Evolutionary conservation across 2,329 filamentous ascomycete species (phyloP).

Genomic region (Acephala macrosclerotiorum): DNA sequence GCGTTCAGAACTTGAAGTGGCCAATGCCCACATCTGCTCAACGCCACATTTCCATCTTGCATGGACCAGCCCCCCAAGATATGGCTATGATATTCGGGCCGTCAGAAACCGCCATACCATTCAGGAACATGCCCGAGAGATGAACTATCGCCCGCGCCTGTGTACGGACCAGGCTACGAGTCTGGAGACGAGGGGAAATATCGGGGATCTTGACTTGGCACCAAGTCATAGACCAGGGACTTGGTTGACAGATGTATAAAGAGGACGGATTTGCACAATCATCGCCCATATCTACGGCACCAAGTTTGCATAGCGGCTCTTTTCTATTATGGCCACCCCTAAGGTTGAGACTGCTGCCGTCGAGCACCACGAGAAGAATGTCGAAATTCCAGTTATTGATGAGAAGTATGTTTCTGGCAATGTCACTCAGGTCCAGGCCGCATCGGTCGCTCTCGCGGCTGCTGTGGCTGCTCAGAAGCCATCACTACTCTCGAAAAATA

Average conservation of each 20-base stretch:
- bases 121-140: neutral
- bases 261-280: neutral
- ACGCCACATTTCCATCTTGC: neutral
- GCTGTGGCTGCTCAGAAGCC: conserved; percentile 46
- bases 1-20: neutral
- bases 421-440: conserved; percentile 45
- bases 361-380: conserved; percentile 27
- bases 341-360: conserved; percentile 21
- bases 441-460: conserved; percentile 46
- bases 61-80: neutral
- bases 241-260: neutral
- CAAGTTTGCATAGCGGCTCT: neutral
- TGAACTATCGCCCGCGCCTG: neutral
- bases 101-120: neutral
- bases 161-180: neutral
- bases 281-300: neutral
- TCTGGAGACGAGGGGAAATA: neutral
- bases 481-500: conserved; percentile 47
- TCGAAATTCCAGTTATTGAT: conserved; percentile 15
- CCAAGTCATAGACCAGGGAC: neutral
- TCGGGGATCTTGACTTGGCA: too few species aligned
- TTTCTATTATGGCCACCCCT: conserved; percentile 27
- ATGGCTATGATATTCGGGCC: neutral
- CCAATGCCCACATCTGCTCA: neutral
- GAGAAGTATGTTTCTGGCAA: conserved; percentile 31